Conservation (phyloP, 108 stramenopile species). For the Fragilaria crotonensis region DNA sequence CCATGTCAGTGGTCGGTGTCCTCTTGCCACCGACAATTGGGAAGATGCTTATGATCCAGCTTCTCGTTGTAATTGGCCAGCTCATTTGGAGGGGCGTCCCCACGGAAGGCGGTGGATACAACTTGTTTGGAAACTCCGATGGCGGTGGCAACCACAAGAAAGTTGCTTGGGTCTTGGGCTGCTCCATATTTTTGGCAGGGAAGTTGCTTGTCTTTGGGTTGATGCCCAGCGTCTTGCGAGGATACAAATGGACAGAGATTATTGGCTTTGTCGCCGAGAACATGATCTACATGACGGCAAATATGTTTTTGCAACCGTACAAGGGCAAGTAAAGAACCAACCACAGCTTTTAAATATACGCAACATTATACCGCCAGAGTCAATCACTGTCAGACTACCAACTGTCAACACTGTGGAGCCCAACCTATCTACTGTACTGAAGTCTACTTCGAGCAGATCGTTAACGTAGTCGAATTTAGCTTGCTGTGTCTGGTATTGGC, state of each 20-base stretch:
- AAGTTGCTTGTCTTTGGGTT: slow-evolving; percentile 24
- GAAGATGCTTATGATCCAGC: slow-evolving; percentile 55
- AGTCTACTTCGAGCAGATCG: too few relatives aligned
- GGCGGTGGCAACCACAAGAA: slow-evolving; percentile 35
- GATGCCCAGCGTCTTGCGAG: slow-evolving; percentile 38
- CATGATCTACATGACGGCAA: slow-evolving; percentile 24
- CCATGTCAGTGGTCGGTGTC: slow-evolving; percentile 46
- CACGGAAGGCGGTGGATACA: slow-evolving; percentile 34
- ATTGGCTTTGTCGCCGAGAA: slow-evolving; percentile 58
- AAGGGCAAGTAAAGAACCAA: slow-evolving; percentile 20
- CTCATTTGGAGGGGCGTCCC: slow-evolving; percentile 75
- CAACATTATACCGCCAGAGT: too few relatives aligned
- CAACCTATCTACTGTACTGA: too few relatives aligned
- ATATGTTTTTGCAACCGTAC: slow-evolving; percentile 47
- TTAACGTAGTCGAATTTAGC: too few relatives aligned
- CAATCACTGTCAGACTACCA: too few relatives aligned
- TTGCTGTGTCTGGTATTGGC: too few relatives aligned
- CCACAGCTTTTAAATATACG: too few relatives aligned
- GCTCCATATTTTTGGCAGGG: slow-evolving; percentile 19
- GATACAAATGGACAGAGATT: slow-evolving; percentile 46
- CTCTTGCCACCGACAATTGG: slow-evolving; percentile 53
- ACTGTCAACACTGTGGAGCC: too few relatives aligned
- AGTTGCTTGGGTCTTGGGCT: slow-evolving; percentile 38
- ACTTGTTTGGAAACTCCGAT: slow-evolving; percentile 21
- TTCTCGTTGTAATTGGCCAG: slow-evolving; percentile 70